A percentile compares a stretch with the other conserved stretches of the same genome.
Evolutionary conservation across 495 filamentous ascomycete species (phyloP).

Genomic region (Talaromyces liani): DNA sequence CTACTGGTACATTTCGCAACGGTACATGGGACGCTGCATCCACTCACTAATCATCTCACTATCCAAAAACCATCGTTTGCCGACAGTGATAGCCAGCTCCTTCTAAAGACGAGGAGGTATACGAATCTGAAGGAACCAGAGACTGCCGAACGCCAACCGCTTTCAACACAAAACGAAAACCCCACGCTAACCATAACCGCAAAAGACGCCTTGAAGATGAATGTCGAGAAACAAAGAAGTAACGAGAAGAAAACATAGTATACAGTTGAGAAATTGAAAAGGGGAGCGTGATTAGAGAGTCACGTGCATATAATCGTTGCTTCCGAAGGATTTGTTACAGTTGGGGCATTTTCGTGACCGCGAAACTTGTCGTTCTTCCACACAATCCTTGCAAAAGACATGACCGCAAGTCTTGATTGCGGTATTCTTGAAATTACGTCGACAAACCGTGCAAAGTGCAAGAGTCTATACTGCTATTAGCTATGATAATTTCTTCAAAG

Average conservation of each 20-base stretch:
- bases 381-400: conserved; percentile 84
- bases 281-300: conserved; percentile 33
- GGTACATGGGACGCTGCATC: background rate
- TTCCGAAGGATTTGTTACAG: conserved; percentile 83
- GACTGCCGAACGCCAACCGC: conserved; percentile 31
- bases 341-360: conserved; percentile 92
- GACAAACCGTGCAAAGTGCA: conserved; percentile 85
- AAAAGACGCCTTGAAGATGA: conserved; percentile 37
- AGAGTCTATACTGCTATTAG: conserved; percentile 57
- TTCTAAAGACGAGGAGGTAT: background rate
- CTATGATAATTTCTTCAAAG: conserved; percentile 2
- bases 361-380: conserved; percentile 76
- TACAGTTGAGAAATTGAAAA: conserved; percentile 23
- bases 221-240: conserved; percentile 12
- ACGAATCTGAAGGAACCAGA: background rate
- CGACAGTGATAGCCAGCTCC: background rate
- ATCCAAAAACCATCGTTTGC: background rate
- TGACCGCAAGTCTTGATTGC: conserved; percentile 92
- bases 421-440: conserved; percentile 86
- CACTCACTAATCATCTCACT: background rate
- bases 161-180: conserved; percentile 12
- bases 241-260: conserved; percentile 20
- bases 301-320: conserved; percentile 72
- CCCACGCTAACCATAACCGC: conserved; percentile 29
- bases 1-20: conserved; percentile 5